Percentiles rank a stretch among this genome's conserved stretches.
phyloP scores from a whole-genome alignment of 176 grass and related monocot genomes.

The Carex kokanica region DNA sequence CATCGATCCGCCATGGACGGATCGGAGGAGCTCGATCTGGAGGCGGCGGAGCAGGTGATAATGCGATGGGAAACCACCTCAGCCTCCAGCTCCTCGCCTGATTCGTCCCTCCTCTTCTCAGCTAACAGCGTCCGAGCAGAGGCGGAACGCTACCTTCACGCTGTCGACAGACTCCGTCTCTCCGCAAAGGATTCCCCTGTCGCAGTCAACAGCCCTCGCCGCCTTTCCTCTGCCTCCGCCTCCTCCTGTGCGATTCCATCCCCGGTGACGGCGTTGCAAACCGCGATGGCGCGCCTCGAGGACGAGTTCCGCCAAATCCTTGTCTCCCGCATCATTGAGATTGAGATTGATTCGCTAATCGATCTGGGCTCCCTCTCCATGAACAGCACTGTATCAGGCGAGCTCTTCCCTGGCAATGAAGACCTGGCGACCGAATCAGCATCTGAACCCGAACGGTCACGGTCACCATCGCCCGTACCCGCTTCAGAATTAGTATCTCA shows the following conservation, averaged over 20 bases:
- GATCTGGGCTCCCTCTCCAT: constrained; percentile 26
- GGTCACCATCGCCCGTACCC: constrained; percentile 14
- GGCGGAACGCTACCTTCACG: constrained; percentile 61
- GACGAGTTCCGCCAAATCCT: constrained; percentile 35
- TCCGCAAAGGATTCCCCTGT: constrained; percentile 28
- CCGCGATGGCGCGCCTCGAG: constrained; percentile 42
- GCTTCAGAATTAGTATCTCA: constrained; percentile 40
- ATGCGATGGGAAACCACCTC: constrained; percentile 64
- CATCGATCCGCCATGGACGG: constrained; percentile 61
- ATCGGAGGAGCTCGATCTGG: constrained; percentile 59
- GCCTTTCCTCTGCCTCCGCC: constrained; percentile 36
- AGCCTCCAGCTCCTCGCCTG: constrained; percentile 57
- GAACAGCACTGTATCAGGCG: constrained; percentile 4
- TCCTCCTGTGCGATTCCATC: constrained; percentile 49
- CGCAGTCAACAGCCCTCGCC: constrained; percentile 47
- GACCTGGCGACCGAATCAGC: background rate
- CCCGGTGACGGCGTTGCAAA: constrained; percentile 35
- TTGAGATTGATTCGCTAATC: constrained; percentile 20
- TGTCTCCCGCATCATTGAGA: background rate
- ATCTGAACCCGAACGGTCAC: constrained; percentile 49
- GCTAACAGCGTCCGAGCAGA: constrained; percentile 60
- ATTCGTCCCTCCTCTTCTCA: constrained; percentile 65
- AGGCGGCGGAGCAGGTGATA: constrained; percentile 62
- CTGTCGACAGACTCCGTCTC: constrained; percentile 61
- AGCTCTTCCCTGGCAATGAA: constrained; percentile 9